Conservation (phyloP, 257 asterid genomes). For the Dorcoceras hygrometricum region DNA sequence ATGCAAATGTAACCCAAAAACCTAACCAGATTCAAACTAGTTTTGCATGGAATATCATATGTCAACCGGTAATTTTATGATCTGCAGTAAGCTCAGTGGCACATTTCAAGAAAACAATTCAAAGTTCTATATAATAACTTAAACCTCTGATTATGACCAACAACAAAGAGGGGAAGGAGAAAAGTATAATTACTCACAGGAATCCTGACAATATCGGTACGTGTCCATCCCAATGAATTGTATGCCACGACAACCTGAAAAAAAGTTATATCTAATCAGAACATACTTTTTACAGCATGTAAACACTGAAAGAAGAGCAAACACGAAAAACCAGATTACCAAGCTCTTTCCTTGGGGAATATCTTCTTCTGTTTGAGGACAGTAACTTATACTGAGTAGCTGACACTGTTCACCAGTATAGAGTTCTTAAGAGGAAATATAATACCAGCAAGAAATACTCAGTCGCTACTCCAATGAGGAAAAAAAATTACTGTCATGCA, state of each 20-base stretch:
- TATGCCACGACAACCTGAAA: slow-evolving; percentile 72
- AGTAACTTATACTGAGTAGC: too few species aligned
- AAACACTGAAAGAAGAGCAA: slow-evolving; percentile 10
- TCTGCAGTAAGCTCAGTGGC: neutral
- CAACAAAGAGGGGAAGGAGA: slow-evolving; percentile 13
- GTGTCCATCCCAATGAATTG: slow-evolving; percentile 87
- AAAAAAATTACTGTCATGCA: too few species aligned
- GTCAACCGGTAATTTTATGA: neutral
- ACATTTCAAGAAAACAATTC: neutral
- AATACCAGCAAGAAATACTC: too few species aligned
- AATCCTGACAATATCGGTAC: slow-evolving; percentile 67
- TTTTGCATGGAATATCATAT: neutral
- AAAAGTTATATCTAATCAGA: slow-evolving; percentile 2
- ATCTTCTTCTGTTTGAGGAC: too few species aligned
- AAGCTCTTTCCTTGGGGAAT: slow-evolving; percentile 59
- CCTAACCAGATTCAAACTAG: neutral
- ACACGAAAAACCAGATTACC: slow-evolving; percentile 39
- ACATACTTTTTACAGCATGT: slow-evolving; percentile 3
- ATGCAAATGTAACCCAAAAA: neutral
- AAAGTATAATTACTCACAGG: slow-evolving; percentile 51
- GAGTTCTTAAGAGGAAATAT: too few species aligned
- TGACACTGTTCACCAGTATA: too few species aligned
- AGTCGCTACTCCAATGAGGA: too few species aligned
- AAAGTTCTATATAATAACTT: neutral
- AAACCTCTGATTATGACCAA: neutral